Percentiles rank a stretch among this genome's conserved stretches.
phyloP scores from a whole-genome alignment of 163 green algal species.

The Scenedesmus sp. region DNA sequence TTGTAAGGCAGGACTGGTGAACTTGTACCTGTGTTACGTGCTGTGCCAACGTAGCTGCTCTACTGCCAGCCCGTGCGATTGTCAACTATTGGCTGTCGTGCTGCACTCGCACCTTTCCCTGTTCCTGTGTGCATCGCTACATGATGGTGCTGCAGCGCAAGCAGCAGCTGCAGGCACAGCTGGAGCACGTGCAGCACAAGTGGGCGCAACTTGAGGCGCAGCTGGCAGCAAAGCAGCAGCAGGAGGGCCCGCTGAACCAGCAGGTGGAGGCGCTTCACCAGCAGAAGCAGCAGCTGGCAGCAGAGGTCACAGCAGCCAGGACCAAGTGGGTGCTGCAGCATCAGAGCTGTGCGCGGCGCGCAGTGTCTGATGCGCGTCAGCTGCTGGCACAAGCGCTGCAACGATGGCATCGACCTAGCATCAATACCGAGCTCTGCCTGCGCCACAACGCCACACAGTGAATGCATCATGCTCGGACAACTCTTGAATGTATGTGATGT shows the following conservation, averaged over 20 bases:
- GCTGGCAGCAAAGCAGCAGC: background rate
- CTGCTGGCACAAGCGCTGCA: background rate
- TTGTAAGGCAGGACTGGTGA: too few relatives aligned
- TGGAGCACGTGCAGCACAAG: conserved; percentile 51
- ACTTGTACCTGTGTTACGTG: too few relatives aligned
- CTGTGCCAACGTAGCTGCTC: too few relatives aligned
- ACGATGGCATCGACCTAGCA: too few relatives aligned
- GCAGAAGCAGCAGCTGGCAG: background rate
- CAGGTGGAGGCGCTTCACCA: conserved; percentile 19
- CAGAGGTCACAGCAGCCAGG: background rate
- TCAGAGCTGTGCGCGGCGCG: background rate
- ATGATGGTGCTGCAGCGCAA: conserved; percentile 14
- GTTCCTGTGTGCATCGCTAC: background rate
- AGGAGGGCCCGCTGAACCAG: conserved; percentile 21
- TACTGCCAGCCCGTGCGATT: background rate
- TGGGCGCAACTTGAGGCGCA: conserved; percentile 31
- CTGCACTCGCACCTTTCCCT: background rate
- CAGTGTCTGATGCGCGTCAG: background rate
- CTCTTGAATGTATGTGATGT: background rate
- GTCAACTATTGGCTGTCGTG: background rate
- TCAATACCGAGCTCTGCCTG: background rate
- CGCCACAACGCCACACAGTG: background rate
- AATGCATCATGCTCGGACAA: background rate
- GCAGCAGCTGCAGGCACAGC: conserved; percentile 3
- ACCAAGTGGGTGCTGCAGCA: background rate